phyloP scores from a whole-genome alignment of 2,329 filamentous ascomycete genomes.

The Colletotrichum navitas region DNA sequence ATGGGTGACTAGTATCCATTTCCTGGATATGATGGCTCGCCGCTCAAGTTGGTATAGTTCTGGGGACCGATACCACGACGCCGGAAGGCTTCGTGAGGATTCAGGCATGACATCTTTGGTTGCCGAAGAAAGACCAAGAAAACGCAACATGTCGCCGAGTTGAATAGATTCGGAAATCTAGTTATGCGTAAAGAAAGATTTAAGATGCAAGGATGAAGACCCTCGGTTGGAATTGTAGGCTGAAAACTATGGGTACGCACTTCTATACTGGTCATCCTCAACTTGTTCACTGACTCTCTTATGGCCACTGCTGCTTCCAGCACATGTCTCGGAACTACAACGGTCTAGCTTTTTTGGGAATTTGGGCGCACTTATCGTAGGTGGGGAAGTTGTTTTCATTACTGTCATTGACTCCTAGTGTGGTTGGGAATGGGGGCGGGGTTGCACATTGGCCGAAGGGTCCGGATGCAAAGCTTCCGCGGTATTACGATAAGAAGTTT shows the following conservation, averaged over 20 bases:
- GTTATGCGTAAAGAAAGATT: neutral
- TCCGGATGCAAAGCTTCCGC: neutral
- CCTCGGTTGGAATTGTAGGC: neutral
- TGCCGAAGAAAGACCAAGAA: conserved; percentile 26
- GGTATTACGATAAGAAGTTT: conserved; percentile 17
- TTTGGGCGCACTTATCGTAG: neutral
- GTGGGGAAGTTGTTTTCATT: conserved; percentile 27
- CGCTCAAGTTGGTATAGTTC: conserved; percentile 57
- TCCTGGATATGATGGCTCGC: conserved; percentile 55
- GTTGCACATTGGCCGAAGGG: conserved; percentile 6
- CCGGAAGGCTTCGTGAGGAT: conserved; percentile 44
- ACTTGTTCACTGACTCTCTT: neutral
- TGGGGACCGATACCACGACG: conserved; percentile 45
- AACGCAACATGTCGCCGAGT: conserved; percentile 29
- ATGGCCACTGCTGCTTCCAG: conserved; percentile 23
- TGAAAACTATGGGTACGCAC: conserved; percentile 18
- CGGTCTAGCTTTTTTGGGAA: neutral
- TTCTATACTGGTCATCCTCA: conserved; percentile 16
- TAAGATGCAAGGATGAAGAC: neutral
- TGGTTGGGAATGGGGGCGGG: conserved; percentile 35
- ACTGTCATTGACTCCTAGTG: neutral
- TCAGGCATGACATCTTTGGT: conserved; percentile 22
- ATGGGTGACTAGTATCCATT: conserved; percentile 49
- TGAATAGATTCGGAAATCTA: conserved; percentile 8
- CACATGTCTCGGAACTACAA: neutral